Percentiles rank a stretch among this genome's conserved stretches.
Evolutionary conservation across 225 moss, liverwort and hornwort genomes (phyloP).

Genomic region (Bryum argenteum): DNA sequence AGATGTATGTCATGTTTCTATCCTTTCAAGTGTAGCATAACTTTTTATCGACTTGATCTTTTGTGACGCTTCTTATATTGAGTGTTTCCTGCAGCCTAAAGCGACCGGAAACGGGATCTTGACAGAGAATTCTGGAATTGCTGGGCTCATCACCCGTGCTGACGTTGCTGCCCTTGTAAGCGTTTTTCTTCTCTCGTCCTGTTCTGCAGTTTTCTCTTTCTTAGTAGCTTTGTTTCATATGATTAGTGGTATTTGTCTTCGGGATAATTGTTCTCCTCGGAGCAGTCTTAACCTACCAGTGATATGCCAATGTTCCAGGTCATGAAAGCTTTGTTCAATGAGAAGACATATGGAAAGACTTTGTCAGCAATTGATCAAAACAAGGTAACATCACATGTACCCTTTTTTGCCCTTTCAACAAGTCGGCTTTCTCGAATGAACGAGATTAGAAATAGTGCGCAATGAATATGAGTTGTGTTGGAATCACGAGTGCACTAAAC

Average conservation of each 20-base stretch:
- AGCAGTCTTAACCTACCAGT: neutral
- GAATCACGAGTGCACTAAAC: too few relatives aligned
- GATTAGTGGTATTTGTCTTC: neutral
- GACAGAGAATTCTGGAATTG: slow-evolving; percentile 71
- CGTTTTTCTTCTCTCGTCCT: slow-evolving; percentile 19
- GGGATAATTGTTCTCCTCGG: neutral
- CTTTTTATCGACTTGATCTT: neutral
- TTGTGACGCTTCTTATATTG: slow-evolving; percentile 10
- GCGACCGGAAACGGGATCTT: slow-evolving; percentile 80
- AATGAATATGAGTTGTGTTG: neutral
- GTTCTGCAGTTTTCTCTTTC: neutral
- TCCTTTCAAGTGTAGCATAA: neutral
- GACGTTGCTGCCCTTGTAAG: slow-evolving; percentile 93
- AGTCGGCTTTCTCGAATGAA: too few relatives aligned
- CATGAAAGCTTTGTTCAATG: slow-evolving; percentile 79
- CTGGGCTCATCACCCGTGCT: slow-evolving; percentile 80
- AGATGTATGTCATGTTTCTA: slow-evolving; percentile 51
- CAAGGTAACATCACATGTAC: slow-evolving; percentile 51
- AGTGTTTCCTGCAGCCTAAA: slow-evolving; percentile 52
- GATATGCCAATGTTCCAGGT: slow-evolving; percentile 43
- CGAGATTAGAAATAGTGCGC: too few relatives aligned
- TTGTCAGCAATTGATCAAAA: slow-evolving; percentile 80
- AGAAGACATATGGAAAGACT: slow-evolving; percentile 66
- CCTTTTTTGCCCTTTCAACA: neutral
- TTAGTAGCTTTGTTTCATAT: neutral